These are phyloP conservation scores for Globisporangium recalcitrans DNA, from an alignment of 352 stramenopile genomes.

Conservation along the genomic window DNA sequence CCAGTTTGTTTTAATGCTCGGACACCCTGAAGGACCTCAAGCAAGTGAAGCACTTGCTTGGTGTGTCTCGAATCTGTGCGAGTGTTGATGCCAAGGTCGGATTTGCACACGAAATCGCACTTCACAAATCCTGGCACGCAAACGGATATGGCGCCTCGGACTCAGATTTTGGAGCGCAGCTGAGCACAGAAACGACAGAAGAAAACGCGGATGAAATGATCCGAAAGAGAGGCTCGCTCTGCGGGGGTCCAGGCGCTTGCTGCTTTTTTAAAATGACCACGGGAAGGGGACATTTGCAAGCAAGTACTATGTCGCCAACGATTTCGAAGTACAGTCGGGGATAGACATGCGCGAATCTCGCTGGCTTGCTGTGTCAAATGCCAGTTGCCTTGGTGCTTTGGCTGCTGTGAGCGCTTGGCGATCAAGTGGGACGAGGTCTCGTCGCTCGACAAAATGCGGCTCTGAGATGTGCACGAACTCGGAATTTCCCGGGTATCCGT, in stretches of 20 bases:
- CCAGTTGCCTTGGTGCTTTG: not conserved
- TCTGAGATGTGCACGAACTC: conserved; percentile 1
- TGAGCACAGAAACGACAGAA: not conserved
- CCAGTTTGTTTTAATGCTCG: not conserved
- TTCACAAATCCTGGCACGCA: not conserved
- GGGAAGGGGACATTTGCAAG: not conserved
- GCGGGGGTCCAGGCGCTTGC: too few relatives aligned
- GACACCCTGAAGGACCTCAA: not conserved
- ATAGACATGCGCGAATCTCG: not conserved
- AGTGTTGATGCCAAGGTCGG: not conserved
- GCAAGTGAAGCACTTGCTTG: too few relatives aligned
- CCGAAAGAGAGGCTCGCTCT: not conserved
- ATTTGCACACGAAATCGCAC: too few relatives aligned
- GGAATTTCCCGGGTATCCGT: not conserved
- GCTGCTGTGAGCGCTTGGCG: not conserved
- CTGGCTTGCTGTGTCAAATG: not conserved
- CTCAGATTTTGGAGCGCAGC: not conserved
- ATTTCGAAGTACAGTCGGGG: too few relatives aligned
- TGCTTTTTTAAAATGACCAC: not conserved
- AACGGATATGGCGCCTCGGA: not conserved
- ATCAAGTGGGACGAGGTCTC: not conserved
- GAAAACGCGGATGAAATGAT: not conserved
- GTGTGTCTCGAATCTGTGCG: too few relatives aligned
- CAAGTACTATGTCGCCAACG: not conserved
- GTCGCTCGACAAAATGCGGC: not conserved